These are phyloP conservation scores for Colletotrichum nymphaeae DNA, from an alignment of 2,329 filamentous ascomycete genomes.

Conservation along the genomic window DNA sequence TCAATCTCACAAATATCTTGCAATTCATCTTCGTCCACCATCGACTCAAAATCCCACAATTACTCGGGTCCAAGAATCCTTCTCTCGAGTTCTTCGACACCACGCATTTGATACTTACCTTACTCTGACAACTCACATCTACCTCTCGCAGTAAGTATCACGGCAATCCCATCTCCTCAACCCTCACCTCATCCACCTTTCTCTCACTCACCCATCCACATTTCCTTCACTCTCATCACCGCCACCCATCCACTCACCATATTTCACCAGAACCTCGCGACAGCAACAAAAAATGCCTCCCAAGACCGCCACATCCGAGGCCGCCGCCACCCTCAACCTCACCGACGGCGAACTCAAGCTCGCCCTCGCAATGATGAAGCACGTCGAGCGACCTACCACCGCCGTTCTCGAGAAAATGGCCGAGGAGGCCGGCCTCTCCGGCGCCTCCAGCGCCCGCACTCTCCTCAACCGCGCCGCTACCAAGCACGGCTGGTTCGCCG, in stretches of 20 bases:
- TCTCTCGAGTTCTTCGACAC: too few species aligned
- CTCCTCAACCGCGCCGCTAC: slow-evolving; percentile 1
- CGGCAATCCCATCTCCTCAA: too few species aligned
- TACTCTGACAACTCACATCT: too few species aligned
- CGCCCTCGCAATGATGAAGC: slow-evolving; percentile 10
- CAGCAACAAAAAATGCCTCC: slow-evolving; percentile 8
- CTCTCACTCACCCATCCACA: too few species aligned
- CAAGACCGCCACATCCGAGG: neutral
- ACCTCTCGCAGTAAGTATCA: too few species aligned
- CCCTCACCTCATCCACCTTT: too few species aligned
- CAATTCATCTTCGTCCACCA: neutral
- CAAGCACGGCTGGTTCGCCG: slow-evolving; percentile 19
- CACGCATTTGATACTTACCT: too few species aligned
- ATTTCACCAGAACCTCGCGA: too few species aligned
- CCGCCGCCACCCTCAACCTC: neutral
- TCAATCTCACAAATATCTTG: neutral
- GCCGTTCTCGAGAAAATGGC: slow-evolving; percentile 3
- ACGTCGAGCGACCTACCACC: slow-evolving; percentile 2
- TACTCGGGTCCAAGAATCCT: neutral
- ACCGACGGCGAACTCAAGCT: slow-evolving; percentile 24
- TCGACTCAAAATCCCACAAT: neutral
- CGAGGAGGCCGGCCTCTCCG: slow-evolving; percentile 7
- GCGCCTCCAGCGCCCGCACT: slow-evolving; percentile 13
- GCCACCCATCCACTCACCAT: neutral
- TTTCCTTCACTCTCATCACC: neutral